Percentiles rank a stretch among this genome's conserved stretches.
phyloP scores from a whole-genome alignment of 2,329 filamentous ascomycete genomes.

The Exutisphaerella laricina region DNA sequence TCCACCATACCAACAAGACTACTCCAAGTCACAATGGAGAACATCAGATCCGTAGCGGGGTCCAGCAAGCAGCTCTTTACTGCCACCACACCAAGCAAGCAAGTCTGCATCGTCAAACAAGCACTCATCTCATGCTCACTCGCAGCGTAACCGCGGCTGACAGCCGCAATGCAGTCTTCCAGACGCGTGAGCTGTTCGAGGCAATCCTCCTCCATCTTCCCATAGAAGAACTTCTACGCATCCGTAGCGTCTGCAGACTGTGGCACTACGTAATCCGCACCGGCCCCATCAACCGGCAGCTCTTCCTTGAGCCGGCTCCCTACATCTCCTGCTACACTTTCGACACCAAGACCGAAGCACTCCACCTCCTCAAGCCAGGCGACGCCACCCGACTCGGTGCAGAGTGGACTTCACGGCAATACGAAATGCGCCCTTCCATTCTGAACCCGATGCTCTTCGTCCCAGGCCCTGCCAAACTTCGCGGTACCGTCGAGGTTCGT shows the following conservation, averaged over 20 bases:
- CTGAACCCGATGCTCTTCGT: slow-evolving; percentile 14
- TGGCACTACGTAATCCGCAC: slow-evolving; percentile 11
- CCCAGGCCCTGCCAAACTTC: background rate
- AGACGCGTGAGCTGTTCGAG: slow-evolving; percentile 20
- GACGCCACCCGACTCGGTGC: background rate
- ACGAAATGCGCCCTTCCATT: background rate
- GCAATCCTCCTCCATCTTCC: slow-evolving; percentile 15
- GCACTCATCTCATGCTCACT: slow-evolving; percentile 14
- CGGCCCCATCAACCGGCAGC: slow-evolving; percentile 1
- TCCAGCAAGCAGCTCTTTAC: background rate
- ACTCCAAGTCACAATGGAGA: too few relatives aligned
- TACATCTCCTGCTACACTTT: background rate
- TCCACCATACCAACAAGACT: background rate
- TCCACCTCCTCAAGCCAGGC: background rate
- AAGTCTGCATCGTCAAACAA: too few relatives aligned
- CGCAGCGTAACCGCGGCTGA: slow-evolving; percentile 7
- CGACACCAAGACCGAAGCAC: background rate
- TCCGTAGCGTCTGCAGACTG: slow-evolving; percentile 21
- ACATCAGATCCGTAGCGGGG: background rate
- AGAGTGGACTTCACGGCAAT: background rate
- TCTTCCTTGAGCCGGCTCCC: slow-evolving; percentile 8
- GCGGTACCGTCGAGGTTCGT: background rate
- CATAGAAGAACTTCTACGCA: slow-evolving; percentile 6
- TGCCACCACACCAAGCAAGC: background rate
- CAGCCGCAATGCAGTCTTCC: slow-evolving; percentile 11